Conservation (phyloP, 2,329 filamentous ascomycete species). For the Colletotrichum sp. region DNA sequence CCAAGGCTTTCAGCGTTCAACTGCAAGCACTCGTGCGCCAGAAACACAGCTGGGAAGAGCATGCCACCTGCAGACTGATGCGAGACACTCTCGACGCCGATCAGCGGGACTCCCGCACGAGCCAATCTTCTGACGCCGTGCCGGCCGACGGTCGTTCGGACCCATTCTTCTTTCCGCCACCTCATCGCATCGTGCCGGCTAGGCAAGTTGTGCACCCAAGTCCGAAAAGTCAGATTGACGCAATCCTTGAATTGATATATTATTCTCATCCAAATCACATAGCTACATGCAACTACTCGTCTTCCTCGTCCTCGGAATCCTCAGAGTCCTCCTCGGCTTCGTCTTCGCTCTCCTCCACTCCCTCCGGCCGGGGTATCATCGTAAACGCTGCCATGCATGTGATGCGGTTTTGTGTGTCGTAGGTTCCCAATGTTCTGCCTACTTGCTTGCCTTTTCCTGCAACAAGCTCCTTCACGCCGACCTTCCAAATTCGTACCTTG, state of each 20-base stretch:
- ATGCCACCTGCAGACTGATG: slow-evolving; percentile 9
- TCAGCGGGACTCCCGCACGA: not conserved
- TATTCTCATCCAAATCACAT: not conserved
- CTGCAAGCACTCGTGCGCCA: not conserved
- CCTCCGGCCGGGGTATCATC: slow-evolving; percentile 75
- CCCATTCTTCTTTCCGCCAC: not conserved
- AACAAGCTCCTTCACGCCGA: slow-evolving; percentile 51
- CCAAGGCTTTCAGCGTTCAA: not conserved
- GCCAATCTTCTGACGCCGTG: not conserved
- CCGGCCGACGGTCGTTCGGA: not conserved
- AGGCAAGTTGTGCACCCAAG: not conserved
- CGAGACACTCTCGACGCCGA: slow-evolving; percentile 13
- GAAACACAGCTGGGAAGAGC: not conserved
- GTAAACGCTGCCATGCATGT: slow-evolving; percentile 87
- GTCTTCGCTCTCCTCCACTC: slow-evolving; percentile 63
- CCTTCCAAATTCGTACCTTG: slow-evolving; percentile 77
- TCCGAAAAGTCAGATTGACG: not conserved
- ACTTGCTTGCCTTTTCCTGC: slow-evolving; percentile 41
- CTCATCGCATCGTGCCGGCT: not conserved
- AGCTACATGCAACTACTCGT: slow-evolving; percentile 27
- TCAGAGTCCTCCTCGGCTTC: slow-evolving; percentile 50
- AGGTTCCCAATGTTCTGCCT: slow-evolving; percentile 74
- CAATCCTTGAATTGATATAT: not conserved
- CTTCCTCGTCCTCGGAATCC: slow-evolving; percentile 39
- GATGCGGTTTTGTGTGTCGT: slow-evolving; percentile 86